A percentile compares a stretch with the other conserved stretches of the same genome.
Evolutionary conservation across 176 grass and related monocot species (phyloP).

Genomic region (Rhynchospora breviuscula): DNA sequence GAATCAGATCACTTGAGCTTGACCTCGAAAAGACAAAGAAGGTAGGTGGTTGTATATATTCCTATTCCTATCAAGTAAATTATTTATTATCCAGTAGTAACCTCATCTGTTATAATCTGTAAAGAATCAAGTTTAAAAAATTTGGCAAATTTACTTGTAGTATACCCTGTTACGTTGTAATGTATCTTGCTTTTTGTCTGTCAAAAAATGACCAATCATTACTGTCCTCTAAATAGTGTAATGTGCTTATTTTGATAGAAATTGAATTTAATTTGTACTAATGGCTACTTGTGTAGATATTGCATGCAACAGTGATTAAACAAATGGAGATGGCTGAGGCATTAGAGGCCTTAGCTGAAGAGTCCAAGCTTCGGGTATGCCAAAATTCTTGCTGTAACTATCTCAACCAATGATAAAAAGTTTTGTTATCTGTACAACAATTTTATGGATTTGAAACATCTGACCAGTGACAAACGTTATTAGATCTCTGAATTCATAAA

Average conservation of each 20-base stretch:
- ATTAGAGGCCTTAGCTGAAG: conserved; percentile 51
- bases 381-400: conserved; percentile 2
- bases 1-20: conserved; percentile 77
- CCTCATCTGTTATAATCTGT: not conserved
- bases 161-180: not conserved
- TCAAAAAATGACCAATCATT: not conserved
- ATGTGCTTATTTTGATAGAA: not conserved
- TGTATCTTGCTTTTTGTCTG: not conserved
- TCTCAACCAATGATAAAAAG: not conserved
- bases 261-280: conserved; percentile 6
- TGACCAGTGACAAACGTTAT: not conserved
- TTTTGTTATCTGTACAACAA: not conserved
- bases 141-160: conserved; percentile 5
- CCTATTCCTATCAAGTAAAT: not conserved
- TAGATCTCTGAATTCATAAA: not conserved
- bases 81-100: not conserved
- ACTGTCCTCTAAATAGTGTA: conserved; percentile 3
- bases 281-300: conserved; percentile 45
- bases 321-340: conserved; percentile 80
- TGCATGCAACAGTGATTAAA: conserved; percentile 77
- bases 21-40: conserved; percentile 96
- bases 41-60: conserved; percentile 33
- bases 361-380: conserved; percentile 57
- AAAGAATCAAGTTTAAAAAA: conserved; percentile 1
- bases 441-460: not conserved